Percentiles rank a stretch among this genome's conserved stretches.
These are phyloP conservation scores for Picea engelmannii DNA, from an alignment of 83 land plant species.

Conservation along the genomic window DNA sequence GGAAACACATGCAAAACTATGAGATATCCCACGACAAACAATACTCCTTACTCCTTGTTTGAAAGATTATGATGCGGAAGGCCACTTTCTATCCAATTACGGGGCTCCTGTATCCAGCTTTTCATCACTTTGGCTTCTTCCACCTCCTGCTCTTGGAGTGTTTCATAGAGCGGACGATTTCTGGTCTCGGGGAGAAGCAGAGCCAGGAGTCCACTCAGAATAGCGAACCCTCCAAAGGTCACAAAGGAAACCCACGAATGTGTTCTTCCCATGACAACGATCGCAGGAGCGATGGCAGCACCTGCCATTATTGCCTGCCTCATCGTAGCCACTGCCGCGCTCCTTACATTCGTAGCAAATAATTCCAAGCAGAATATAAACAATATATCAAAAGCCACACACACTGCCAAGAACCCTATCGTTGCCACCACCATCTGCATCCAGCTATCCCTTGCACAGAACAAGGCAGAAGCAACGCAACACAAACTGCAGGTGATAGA, in stretches of 20 bases:
- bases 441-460: not conserved
- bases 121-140: not conserved
- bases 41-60: no score
- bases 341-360: constrained; percentile 59
- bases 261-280: constrained; percentile 38
- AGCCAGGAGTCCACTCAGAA: no score
- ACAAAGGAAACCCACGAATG: not conserved
- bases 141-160: no score
- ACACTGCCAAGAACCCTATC: constrained; percentile 33
- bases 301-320: constrained; percentile 48
- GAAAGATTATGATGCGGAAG: no score
- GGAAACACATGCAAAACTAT: no score
- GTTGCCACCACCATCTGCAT: constrained; percentile 31
- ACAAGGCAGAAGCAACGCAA: constrained; percentile 16
- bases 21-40: no score
- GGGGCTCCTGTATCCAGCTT: no score
- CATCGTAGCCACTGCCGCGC: constrained; percentile 48
- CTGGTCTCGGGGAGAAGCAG: no score
- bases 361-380: constrained; percentile 40
- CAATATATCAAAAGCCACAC: constrained; percentile 30
- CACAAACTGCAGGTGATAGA: constrained; percentile 19
- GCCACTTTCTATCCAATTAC: no score
- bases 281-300: constrained; percentile 36
- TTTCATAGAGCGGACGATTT: no score
- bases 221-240: constrained; percentile 46